Percentiles rank a stretch among this genome's conserved stretches.
Conservation (phyloP, 108 stramenopile genomes). For the Pseudonitzschia multiseries region DNA sequence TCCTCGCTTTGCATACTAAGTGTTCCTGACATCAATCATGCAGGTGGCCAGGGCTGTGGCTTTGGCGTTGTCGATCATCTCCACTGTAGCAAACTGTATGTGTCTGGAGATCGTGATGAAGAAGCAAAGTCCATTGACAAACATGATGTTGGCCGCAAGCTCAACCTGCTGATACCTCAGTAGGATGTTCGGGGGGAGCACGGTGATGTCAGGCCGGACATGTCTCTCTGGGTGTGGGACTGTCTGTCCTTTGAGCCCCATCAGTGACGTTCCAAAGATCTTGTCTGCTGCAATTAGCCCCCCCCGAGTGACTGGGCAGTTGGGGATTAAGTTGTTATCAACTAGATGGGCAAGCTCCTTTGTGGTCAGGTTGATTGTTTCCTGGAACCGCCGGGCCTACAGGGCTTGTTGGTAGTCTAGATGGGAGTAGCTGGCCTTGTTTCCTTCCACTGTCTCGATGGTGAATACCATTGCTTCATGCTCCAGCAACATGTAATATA, state of each 20-base stretch:
- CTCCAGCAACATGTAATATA: too few relatives aligned
- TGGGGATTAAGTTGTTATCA: background rate
- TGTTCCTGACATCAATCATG: background rate
- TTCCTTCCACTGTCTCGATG: too few relatives aligned
- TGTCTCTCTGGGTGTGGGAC: background rate
- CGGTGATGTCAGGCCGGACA: background rate
- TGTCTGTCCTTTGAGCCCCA: conserved; percentile 31
- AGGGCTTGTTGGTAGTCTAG: too few relatives aligned
- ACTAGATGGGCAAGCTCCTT: too few relatives aligned
- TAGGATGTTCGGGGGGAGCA: conserved; percentile 24
- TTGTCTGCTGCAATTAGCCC: background rate
- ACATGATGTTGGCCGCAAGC: conserved; percentile 40
- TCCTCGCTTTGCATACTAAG: conserved; percentile 33
- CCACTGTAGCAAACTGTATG: conserved; percentile 36
- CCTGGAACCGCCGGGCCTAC: too few relatives aligned
- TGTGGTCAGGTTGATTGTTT: too few relatives aligned
- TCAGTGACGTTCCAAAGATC: conserved; percentile 30
- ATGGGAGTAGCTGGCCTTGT: too few relatives aligned
- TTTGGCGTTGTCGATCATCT: background rate
- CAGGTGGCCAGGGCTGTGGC: background rate
- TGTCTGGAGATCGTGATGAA: conserved; percentile 31
- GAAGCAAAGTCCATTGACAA: conserved; percentile 38
- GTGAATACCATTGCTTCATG: too few relatives aligned
- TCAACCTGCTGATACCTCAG: conserved; percentile 25
- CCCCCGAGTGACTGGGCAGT: conserved; percentile 4